Evolutionary conservation across 2,329 filamentous ascomycete species (phyloP).

Genomic region (Berkeleyomyces rouxiae): DNA sequence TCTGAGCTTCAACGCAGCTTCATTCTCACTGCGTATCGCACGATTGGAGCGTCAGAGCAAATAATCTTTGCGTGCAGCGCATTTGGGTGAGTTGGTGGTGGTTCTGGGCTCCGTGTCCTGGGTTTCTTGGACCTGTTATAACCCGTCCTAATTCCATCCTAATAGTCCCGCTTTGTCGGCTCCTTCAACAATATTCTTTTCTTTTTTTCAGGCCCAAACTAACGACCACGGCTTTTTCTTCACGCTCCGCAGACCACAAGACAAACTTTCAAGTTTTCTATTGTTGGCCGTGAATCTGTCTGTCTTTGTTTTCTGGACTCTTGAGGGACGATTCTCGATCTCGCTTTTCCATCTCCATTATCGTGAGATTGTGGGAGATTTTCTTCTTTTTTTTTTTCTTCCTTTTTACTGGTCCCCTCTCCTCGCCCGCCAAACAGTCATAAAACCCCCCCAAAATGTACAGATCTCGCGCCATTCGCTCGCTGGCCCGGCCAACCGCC

Average conservation of each 20-base stretch:
- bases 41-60: too few species aligned
- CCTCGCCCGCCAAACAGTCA: background rate
- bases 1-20: too few species aligned
- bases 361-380: background rate
- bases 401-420: background rate
- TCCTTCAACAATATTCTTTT: background rate
- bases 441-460: conserved; percentile 4
- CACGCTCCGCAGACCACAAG: background rate
- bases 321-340: too few species aligned
- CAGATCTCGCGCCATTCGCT: conserved; percentile 12
- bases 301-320: background rate
- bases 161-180: background rate
- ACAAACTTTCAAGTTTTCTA: background rate
- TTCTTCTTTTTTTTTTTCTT: background rate
- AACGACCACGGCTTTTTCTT: background rate
- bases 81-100: too few species aligned
- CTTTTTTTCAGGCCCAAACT: background rate
- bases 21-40: too few species aligned
- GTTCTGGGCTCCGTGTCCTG: too few species aligned
- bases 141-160: background rate
- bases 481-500: conserved; percentile 10
- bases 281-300: background rate
- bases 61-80: too few species aligned
- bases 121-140: background rate
- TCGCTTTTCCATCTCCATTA: too few species aligned